Evolutionary conservation across 2,329 filamentous ascomycete species (phyloP), one percentile per base, ranked within the genome.

Genomic region (Cercospora zeina): DNA sequence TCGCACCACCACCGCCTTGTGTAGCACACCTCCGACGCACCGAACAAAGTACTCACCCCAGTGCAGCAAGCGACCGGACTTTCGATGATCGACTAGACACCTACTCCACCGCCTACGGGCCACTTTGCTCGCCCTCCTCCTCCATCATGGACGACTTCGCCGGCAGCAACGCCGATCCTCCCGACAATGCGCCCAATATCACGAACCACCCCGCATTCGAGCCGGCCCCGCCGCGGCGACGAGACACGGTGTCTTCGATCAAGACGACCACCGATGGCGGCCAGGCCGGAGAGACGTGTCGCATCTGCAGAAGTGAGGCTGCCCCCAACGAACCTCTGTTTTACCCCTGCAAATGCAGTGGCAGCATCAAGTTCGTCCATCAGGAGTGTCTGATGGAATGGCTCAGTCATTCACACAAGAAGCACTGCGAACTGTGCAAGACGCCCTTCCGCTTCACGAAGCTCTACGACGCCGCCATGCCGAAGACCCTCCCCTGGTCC

Each of bases 341-440:
- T 80, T 95, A 96, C 74, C 95, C 95, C 5, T 99, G 95, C 87
- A 97, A 97, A 81, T 99, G 95, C 80, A 97, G 91, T 74, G 95
- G 95, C 61, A 97, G 93, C 78, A 99, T 99, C 80, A 97, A 96
- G 80, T 96, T 89, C 73, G 95, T 99, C 65, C 95, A 99, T 76
- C 95, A 99, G 77, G 90, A 96, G 75, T 99, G 95, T 76, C 80
- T 99, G 77, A 96, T 99, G 89, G 93, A 97, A 78, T 99, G 95
- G 95, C 83, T 99, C 21, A 93, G 92, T 54, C 96, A 99, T 77
- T 97, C 95, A 1, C 93, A 99, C 76, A 99, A 99, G 85, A 97
- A 97, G 77, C 90, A 99, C 81, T 99, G 96, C 82, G 95, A 99
- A 80, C 87, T 99, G 36, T 99, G 95, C 86, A 99, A 99, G 80